Base-by-base conservation (phyloP, 1,139 yeast genomes). In the Pichia sp. region DNA sequence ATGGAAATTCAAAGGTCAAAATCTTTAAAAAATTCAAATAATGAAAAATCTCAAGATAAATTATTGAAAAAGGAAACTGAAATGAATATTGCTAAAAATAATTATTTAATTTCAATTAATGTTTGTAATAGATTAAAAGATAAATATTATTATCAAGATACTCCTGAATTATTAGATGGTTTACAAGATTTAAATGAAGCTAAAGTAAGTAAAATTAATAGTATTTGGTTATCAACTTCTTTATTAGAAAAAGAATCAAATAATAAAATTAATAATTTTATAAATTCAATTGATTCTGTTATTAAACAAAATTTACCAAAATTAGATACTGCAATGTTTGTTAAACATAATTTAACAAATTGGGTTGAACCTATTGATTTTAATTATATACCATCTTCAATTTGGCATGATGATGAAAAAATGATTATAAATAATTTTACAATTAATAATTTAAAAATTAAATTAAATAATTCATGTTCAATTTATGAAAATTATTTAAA, bases 361-460 rank as follows among this genome's bases (percentile, higher is more conserved):
- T 92, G 97, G 97, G 70, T 71, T 40, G 97, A 89, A 57, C 98
- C 97, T 0, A 69, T 69, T 6, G 97, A 92, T 64, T 87, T 83
- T 60, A 75, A 78, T 54, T 94, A 83, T 58, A 76, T 87, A 53
- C 97, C 97, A 1, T 82, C 95, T 35, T 81, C 90, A 30, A 84
- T 94, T 41, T 94, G 98, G 98, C 97, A 90, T 64, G 98, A 92
- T 59, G 97, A 92, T 63, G 96, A 89, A 52, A 70, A 77, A 39
- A 78, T 92, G 67, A 70, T 81, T 16, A 74, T 78, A 2, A 73
- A 75, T 22, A 51, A 45, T 16, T 74, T 75, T 2, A 92, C 87
- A 55, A 69, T 87, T 52, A 73, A 80, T 20, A 78, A 74, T 42
- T 69, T 92, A 59, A 81, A 84, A 58, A 74, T 75, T 49, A 68